These are phyloP conservation scores for Pistacia vera DNA, from an alignment of 345 rosid species.

Conservation along the genomic window DNA sequence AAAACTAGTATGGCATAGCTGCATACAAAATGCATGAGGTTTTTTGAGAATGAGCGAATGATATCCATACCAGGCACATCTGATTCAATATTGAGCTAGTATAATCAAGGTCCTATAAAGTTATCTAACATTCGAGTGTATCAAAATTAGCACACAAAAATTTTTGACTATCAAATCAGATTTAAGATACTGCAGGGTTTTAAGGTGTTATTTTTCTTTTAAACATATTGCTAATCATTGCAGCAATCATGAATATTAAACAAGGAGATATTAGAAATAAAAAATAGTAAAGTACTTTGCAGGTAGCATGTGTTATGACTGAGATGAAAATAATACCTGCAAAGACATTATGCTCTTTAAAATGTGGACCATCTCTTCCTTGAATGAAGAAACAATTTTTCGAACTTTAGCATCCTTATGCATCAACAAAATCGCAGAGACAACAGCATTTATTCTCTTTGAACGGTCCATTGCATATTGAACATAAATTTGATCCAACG, in stretches of 20 bases:
- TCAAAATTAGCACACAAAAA: neutral
- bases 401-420: constrained; percentile 48
- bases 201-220: neutral
- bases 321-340: constrained; percentile 49
- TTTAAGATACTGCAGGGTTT: neutral
- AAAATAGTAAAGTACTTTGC: neutral
- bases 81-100: neutral
- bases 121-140: neutral
- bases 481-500: constrained; percentile 23
- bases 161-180: neutral
- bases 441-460: constrained; percentile 41
- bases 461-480: constrained; percentile 27
- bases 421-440: constrained; percentile 59
- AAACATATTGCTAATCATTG: neutral
- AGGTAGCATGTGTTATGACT: neutral
- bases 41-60: no score
- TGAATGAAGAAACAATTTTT: constrained; percentile 41
- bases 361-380: constrained; percentile 49
- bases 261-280: neutral
- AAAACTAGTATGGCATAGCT: no score
- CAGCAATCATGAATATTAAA: neutral
- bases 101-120: constrained; percentile 4
- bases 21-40: no score
- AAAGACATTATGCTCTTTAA: constrained; percentile 38
- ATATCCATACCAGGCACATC: neutral